Evolutionary conservation across 768 basidiomycete genomes (phyloP), one percentile per base, ranked within the genome.

Genomic region (Pluteus cervinus): DNA sequence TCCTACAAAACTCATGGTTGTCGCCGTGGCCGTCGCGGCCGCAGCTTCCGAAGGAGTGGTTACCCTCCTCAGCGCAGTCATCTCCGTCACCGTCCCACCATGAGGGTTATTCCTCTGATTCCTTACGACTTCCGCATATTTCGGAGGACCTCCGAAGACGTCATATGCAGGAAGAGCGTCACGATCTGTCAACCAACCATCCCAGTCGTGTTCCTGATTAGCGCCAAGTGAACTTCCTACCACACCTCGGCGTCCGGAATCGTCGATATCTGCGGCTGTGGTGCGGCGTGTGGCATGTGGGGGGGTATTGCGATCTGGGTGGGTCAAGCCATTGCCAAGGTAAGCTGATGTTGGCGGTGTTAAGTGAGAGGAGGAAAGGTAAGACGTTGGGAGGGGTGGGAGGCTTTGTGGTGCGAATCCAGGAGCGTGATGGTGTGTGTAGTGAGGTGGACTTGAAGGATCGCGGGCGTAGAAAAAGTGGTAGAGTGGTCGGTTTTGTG

Each of bases 151-250:
- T 21, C 71, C 71, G 9, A 50, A 33, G 10, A 44, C 51, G 29
- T 73, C 65, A 31, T 75, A 75, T 4, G 71, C 68, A 6, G 73
- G 73, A 17, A 75, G 59, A 0, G 48, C 40, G 22, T 75, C 73
- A 43, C 73, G 74, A 41, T 68, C 65, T 0, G 54, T 51, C 39
- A 56, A 42, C 8, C 43, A 48, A 16, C 60, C 52, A 4, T 33
- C 26, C 1, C 43, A 37, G 11, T 43, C 22, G 5, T 42, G 48
- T 5, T 35, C 45, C 15, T 47, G 23, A n/a, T n/a, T n/a, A n/a
- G n/a, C n/a, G n/a, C n/a, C n/a, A n/a, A n/a, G n/a, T n/a, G n/a
- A n/a, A n/a, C n/a, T n/a, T n/a, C n/a, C n/a, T n/a, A n/a, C n/a
- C n/a, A n/a, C n/a, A n/a, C n/a, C n/a, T 10, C 70, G 52, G 33